Base-by-base conservation (phyloP, 306 rosid genomes). In the Dalbergia oliveri region DNA sequence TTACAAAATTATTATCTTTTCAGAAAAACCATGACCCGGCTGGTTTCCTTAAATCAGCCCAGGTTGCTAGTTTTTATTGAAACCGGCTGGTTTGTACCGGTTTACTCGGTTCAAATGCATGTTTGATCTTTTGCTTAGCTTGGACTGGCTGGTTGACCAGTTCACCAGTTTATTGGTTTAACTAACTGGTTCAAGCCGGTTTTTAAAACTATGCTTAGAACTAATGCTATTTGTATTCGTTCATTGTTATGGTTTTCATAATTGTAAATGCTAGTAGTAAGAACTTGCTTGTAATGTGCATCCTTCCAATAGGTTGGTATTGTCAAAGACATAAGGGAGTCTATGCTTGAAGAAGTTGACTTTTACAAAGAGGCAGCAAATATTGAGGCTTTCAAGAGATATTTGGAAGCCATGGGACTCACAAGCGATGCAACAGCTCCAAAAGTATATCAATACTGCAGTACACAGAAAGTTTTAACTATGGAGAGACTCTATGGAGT, bases 271-370 rank as follows among this genome's bases (percentile, higher is more conserved):
- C 15, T 61, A 65, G 72, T 75, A 21, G 74, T 66, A 54, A 59
- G 82, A 80, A 69, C 81, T 86, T 75, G 61, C 79, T 16, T 61
- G 33, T 88, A 87, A 89, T 74, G 66, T 75, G 57, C 76, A 45
- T 83, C 77, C 70, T 77, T 87, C 81, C 82, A 76, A 88, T 91
- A 91, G 97, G 97, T 90, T 82, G 94, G 97, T 84, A 89, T 95
- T 64, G 98, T 95, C 77, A 86, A 95, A 79, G 99, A 91, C 90
- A 95, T 95, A 78, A 87, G 91, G n/a, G 96, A 87, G 57, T 91
- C 98, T 47, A 93, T 95, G 98, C 99, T 95, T 73, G 99, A 93
- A 88, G 99, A 95, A 81, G 97, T 93, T 83, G 97, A 95, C 93
- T 95, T 95, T 75, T 75, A 88, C 84, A 95, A 95, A 92, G 99